Conservation (phyloP, 352 stramenopile genomes). For the Globisporangium rhizosaccharum region DNA sequence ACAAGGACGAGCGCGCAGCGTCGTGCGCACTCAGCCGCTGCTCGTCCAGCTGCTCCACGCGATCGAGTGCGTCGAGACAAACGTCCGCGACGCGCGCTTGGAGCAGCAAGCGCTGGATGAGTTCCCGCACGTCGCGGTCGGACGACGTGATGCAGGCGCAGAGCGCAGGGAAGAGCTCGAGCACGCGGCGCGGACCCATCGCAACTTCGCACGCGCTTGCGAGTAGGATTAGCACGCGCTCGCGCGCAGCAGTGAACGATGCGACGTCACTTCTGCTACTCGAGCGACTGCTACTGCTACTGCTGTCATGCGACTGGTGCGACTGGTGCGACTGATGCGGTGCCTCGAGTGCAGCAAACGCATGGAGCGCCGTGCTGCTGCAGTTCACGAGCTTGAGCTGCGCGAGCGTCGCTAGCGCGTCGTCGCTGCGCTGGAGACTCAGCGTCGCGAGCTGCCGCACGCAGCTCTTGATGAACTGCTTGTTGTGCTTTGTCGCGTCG, state of each 20-base stretch:
- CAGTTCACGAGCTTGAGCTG: constrained; percentile 54
- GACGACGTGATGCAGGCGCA: constrained; percentile 72
- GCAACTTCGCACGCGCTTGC: constrained; percentile 46
- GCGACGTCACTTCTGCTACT: not conserved
- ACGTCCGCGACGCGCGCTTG: constrained; percentile 43
- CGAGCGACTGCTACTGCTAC: not conserved
- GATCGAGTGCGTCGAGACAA: constrained; percentile 41
- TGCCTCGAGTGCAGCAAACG: constrained; percentile 40
- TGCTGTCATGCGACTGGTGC: not conserved
- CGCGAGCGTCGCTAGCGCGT: constrained; percentile 36
- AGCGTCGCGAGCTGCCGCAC: constrained; percentile 74
- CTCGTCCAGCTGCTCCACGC: not conserved
- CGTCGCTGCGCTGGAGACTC: constrained; percentile 54
- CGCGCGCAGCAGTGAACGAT: constrained; percentile 28
- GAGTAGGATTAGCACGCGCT: constrained; percentile 68
- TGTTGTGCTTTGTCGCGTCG: constrained; percentile 48
- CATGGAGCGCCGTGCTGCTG: constrained; percentile 42
- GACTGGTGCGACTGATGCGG: not conserved
- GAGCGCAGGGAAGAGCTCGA: constrained; percentile 74
- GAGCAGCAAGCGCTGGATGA: constrained; percentile 68
- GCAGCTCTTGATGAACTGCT: constrained; percentile 59
- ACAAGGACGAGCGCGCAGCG: not conserved
- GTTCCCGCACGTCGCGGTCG: constrained; percentile 51
- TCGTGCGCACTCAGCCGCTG: not conserved
- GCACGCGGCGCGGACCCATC: constrained; percentile 44